These are phyloP conservation scores for Debaryomyces robertsiae DNA, from an alignment of 1,139 yeast genomes.

Conservation along the genomic window DNA sequence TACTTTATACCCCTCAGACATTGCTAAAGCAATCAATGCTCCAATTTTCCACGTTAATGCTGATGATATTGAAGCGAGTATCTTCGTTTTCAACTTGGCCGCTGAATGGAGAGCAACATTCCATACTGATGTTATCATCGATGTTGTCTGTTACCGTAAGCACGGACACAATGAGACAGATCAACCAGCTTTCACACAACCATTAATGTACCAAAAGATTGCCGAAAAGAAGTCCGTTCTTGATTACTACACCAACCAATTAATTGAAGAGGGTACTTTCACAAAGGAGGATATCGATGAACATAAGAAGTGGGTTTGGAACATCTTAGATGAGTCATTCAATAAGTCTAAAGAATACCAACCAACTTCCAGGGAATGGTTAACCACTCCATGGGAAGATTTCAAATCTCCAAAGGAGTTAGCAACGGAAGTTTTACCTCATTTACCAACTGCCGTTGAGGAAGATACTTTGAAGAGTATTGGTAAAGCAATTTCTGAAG, in stretches of 20 bases:
- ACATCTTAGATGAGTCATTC: conserved; percentile 86
- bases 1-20: conserved; percentile 96
- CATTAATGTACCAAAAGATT: conserved; percentile 90
- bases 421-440: conserved; percentile 94
- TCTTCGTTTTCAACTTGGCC: conserved; percentile 90
- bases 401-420: conserved; percentile 97
- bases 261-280: conserved; percentile 84
- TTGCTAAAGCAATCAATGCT: conserved; percentile 94
- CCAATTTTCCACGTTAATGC: conserved; percentile 99
- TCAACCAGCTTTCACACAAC: conserved; percentile 98
- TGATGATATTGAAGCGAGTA: conserved; percentile 93
- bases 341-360: conserved; percentile 83
- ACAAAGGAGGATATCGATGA: conserved; percentile 88
- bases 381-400: conserved; percentile 98
- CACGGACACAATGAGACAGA: conserved; percentile 99
- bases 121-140: conserved; percentile 95
- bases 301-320: conserved; percentile 99
- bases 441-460: conserved; percentile 91
- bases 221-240: conserved; percentile 87
- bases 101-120: conserved; percentile 98
- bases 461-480: conserved; percentile 71
- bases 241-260: conserved; percentile 79
- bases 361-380: conserved; percentile 96
- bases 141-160: conserved; percentile 97
- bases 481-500: conserved; percentile 76